Evolutionary conservation across 1,139 yeast species (phyloP), one percentile per base, ranked within the genome.

Genomic region (Chernovozyma sophiae-reginae): DNA sequence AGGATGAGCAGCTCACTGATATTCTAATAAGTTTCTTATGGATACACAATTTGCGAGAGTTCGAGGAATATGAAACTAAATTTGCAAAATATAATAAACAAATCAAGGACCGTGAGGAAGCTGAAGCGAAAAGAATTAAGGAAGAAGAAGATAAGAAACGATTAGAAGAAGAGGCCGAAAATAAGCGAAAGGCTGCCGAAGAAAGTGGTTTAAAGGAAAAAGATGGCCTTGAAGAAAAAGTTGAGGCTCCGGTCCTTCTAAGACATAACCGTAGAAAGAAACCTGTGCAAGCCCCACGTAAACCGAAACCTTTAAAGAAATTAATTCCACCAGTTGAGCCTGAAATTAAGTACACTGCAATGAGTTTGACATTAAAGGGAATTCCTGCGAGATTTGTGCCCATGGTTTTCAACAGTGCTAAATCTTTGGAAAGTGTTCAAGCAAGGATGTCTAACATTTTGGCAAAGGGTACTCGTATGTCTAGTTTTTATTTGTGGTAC

Each of bases 401-500:
- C 1, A 76, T 89, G n/a, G 61, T 89, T 23, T 62, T 72, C 32
- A 79, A 86, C 47, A 82, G 95, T 55, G 81, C 86, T 27, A 67
- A 73, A 32, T 74, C 79, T 6, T 53, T 68, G 14, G 77, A 74
- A 3, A 65, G 72, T 14, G 89, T 83, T 0, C 77, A 70, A 39
- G 59, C 62, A 16, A 62, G 70, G 25, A 89, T 90, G 96, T 65
- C 72, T 33, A 62, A 71, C 12, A 73, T 83, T 1, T 56, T 87
- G 42, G 64, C 67, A 12, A 65, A 62, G 14, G 96, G 96, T 1
- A 68, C 67, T 1, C 68, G 92, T 38, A 62, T 79, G 5, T 65
- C 81, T 6, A 75, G 76, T 26, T 77, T 77, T 51, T 76, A 83
- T 52, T 66, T 86, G 26, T 89, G 96, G 96, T 86, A 81, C 50